phyloP scores from a whole-genome alignment of 805 yeast species.

The Pichia exigua region DNA sequence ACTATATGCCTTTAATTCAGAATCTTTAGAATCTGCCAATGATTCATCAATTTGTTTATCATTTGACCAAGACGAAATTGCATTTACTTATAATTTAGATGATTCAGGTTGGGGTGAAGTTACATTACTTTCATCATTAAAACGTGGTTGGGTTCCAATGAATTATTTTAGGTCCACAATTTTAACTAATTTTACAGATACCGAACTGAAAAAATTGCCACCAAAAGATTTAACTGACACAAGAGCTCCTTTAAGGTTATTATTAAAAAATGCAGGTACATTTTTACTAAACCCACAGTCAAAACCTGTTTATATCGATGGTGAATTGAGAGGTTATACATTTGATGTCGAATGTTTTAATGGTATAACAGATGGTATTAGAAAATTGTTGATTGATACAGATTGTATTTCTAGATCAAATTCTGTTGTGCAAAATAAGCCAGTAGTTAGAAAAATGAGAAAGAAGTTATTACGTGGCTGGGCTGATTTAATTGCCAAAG shows the following conservation, averaged over 20 bases:
- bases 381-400: conserved; percentile 53
- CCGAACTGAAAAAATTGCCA: conserved; percentile 8
- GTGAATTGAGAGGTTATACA: conserved; percentile 36
- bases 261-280: conserved; percentile 57
- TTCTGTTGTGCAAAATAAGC: conserved; percentile 55
- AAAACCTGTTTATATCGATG: conserved; percentile 29
- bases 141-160: conserved; percentile 82
- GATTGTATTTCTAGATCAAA: conserved; percentile 71
- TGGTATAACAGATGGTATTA: conserved; percentile 66
- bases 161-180: conserved; percentile 53
- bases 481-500: conserved; percentile 71
- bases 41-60: conserved; percentile 70
- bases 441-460: conserved; percentile 54
- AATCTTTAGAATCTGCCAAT: conserved; percentile 51
- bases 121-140: conserved; percentile 52
- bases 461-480: conserved; percentile 70
- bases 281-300: conserved; percentile 60
- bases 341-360: conserved; percentile 53
- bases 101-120: conserved; percentile 88
- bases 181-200: conserved; percentile 15
- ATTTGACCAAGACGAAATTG: conserved; percentile 60
- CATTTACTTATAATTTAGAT: conserved; percentile 71
- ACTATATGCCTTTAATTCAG: conserved; percentile 27
- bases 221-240: conserved; percentile 29
- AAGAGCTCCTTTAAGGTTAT: conserved; percentile 45